Base-by-base conservation (phyloP, 495 filamentous ascomycete genomes). In the Geopyxis carbonaria region DNA sequence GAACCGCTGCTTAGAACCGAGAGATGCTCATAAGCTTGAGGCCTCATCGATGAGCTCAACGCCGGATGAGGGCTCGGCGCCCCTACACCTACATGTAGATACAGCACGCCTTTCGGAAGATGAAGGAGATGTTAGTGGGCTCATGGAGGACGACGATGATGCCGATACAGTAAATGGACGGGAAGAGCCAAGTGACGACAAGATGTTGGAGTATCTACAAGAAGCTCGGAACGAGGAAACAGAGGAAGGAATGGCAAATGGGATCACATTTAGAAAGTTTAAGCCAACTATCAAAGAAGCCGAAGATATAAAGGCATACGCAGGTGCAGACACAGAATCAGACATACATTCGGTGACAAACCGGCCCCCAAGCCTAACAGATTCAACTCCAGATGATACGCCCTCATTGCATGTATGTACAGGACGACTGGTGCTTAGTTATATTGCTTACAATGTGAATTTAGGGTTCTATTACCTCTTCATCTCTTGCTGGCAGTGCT, bases 401-500 rank as follows among this genome's bases (percentile, higher is more conserved):
- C 85, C 84, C 11, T 94, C 89, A 10, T 53, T 91, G 35, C 82
- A 84, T 62, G 85, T 92, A 63, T 48, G 66, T 59, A 37, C 47
- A 25, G 8, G 22, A 8, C 10, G 22, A 16, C 21, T 28, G 23
- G 11, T 28, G 33, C 13, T 16, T 34, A 29, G 19, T 28, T 23
- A 23, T 45, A 27, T 38, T 35, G 20, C 38, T 53, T 60, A n/a
- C n/a, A n/a, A n/a, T n/a, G n/a, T n/a, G n/a, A n/a, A n/a, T 33
- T 9, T 50, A 93, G 81, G 91, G 77, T 25, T 95, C 89, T 25
- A 48, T 80, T 35, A 57, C 73, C 21, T 94, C 87, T 33, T 87
- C 83, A 4, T 86, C 83, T 5, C 71, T 69, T 24, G 72, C 72
- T 22, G 83, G 81, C 53, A 81, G 67, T 44, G 61, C 65, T 61